Base-by-base conservation (phyloP, 106 monocot genomes). In the Alisma plantagoaquatica region DNA sequence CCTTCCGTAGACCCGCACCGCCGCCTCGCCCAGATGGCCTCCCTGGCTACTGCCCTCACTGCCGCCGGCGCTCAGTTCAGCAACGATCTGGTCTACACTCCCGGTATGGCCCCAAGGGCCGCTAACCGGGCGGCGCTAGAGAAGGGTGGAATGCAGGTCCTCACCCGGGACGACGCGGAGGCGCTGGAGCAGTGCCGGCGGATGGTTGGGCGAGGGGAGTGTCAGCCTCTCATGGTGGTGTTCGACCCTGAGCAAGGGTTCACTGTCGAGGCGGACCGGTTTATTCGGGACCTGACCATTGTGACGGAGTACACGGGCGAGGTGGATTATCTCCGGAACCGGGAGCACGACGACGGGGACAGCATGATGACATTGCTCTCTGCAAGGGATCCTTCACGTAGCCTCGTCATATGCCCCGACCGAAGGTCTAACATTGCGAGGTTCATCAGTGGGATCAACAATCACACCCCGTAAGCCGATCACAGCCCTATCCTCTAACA, bases 311-410 rank as follows among this genome's bases (percentile, higher is more conserved):
- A 99, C 38, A 79, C 74, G 0, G 90, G 90, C 17, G 98, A 99
- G 28, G 98, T 98, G 10, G 90, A 99, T 70, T 99, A 71, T 70
- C 59, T 99, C 51, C 63, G 53, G 28, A 82, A 79, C 49, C 62
- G 98, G 29, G 79, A 91, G 57, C 60, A 85, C 31, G 75, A 91
- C 38, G 90, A 90, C 31, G 81, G 82, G 14, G 98, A 99, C 54
- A 99, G 90, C 67, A 86, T 99, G 98, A 99, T 99, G 90, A 99
- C 90, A 15, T 53, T 99, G 9, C 54, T 99, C 1, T 79, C 76
- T 0, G 82, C 82, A 0, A 65, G 66, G 5, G 62, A 82, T 28
- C 69, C 73, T 8, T 69, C 82, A 12, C 76, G 23, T 30, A 99
- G 98, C 51, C 82, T 99, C 4, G 90, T 99, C 1, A 90, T 99